A percentile compares a stretch with the other conserved stretches of the same genome.
Conservation (phyloP, 306 rosid species). For the Fragaria ananassa region DNA sequence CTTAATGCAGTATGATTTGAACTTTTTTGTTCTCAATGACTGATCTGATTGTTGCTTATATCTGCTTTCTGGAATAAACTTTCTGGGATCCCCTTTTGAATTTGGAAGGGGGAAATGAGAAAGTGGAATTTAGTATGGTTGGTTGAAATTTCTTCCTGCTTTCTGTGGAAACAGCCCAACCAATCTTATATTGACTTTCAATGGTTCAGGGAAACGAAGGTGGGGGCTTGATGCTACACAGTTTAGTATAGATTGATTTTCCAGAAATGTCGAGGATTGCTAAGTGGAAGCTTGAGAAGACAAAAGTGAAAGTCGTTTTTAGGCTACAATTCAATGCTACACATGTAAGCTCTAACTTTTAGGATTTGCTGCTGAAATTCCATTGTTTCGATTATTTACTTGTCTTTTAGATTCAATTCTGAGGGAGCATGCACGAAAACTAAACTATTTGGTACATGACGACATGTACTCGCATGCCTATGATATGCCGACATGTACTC, state of each 20-base stretch:
- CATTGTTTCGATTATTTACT: background rate
- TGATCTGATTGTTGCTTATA: background rate
- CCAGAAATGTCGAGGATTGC: slow-evolving; percentile 81
- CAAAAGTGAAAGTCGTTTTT: slow-evolving; percentile 98
- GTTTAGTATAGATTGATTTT: slow-evolving; percentile 30
- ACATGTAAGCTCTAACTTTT: slow-evolving; percentile 59
- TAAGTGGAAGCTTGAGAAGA: slow-evolving; percentile 94
- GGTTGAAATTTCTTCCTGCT: background rate
- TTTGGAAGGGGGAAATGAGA: slow-evolving; percentile 6
- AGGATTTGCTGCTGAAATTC: background rate
- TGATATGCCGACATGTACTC: too few species aligned
- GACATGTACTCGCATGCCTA: background rate
- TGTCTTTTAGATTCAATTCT: slow-evolving; percentile 7
- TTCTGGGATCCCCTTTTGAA: background rate
- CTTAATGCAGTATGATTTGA: slow-evolving; percentile 6
- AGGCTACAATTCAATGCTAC: slow-evolving; percentile 95
- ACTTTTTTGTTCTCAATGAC: background rate
- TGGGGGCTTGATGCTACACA: slow-evolving; percentile 32
- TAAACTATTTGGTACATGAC: background rate
- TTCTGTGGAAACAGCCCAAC: background rate
- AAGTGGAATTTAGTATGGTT: background rate
- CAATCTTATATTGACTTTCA: slow-evolving; percentile 11
- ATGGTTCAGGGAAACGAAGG: slow-evolving; percentile 28
- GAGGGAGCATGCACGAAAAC: background rate
- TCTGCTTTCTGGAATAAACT: slow-evolving; percentile 9